Conservation (phyloP, 768 basidiomycete genomes). For the Leucocoprinus birnbaumii region DNA sequence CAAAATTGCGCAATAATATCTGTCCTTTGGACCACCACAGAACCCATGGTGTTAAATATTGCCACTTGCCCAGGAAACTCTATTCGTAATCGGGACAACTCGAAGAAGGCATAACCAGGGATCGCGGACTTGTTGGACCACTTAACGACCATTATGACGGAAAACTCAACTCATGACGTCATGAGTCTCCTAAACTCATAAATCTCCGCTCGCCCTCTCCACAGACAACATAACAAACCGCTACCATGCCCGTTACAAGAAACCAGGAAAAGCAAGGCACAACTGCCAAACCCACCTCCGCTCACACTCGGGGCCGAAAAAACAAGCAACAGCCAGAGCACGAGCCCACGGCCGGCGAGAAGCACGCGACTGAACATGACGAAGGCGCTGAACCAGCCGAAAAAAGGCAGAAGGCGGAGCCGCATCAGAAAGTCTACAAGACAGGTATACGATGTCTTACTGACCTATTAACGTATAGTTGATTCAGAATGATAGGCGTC, state of each 20-base stretch:
- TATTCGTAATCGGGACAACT: too few species aligned
- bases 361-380: neutral
- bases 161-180: neutral
- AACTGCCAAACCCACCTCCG: constrained; percentile 2
- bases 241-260: constrained; percentile 34
- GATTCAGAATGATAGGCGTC: constrained; percentile 33
- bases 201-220: neutral
- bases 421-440: constrained; percentile 13
- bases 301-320: constrained; percentile 14
- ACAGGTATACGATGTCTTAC: constrained; percentile 12
- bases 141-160: too few species aligned
- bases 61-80: too few species aligned
- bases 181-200: neutral
- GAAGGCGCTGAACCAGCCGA: too few species aligned
- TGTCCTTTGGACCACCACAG: too few species aligned
- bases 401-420: too few species aligned
- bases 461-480: neutral
- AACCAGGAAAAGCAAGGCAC: constrained; percentile 13
- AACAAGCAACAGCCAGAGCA: constrained; percentile 4
- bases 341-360: constrained; percentile 9
- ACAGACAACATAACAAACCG: too few species aligned
- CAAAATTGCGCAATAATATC: too few species aligned
- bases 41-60: too few species aligned
- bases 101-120: too few species aligned
- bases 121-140: too few species aligned